Evolutionary conservation across 257 asterid genomes (phyloP).

Genomic region (Ligustrum vulgare): DNA sequence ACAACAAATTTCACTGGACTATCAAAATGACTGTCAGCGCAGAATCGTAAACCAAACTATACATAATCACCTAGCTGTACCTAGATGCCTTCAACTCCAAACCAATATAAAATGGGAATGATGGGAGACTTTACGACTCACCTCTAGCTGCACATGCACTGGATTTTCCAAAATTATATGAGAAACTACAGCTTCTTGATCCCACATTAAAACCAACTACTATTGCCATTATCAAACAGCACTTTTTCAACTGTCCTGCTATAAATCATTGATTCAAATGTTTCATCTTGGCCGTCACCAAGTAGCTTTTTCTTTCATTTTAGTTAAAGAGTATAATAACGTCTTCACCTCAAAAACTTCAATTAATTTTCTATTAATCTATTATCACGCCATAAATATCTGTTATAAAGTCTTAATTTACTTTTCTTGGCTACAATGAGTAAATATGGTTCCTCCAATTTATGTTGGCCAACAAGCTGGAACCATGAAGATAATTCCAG

Average conservation of each 20-base stretch:
- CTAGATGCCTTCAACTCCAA: neutral
- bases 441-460: neutral
- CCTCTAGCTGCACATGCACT: neutral
- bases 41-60: neutral
- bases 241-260: neutral
- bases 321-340: neutral
- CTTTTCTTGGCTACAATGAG: constrained; percentile 15
- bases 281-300: neutral
- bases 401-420: neutral
- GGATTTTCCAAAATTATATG: neutral
- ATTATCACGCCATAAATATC: neutral
- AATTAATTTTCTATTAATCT: neutral
- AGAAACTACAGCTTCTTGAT: neutral
- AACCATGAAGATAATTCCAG: neutral
- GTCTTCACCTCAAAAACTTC: constrained; percentile 5
- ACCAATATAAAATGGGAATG: neutral
- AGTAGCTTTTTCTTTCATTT: neutral
- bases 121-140: neutral
- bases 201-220: neutral
- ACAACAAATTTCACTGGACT: neutral
- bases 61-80: neutral
- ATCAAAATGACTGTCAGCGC: neutral
- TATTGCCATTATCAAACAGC: neutral
- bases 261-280: constrained; percentile 1
- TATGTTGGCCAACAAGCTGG: neutral